Evolutionary conservation across 768 basidiomycete species (phyloP), one percentile per base, ranked within the genome.

Genomic region (Trametes villosa): DNA sequence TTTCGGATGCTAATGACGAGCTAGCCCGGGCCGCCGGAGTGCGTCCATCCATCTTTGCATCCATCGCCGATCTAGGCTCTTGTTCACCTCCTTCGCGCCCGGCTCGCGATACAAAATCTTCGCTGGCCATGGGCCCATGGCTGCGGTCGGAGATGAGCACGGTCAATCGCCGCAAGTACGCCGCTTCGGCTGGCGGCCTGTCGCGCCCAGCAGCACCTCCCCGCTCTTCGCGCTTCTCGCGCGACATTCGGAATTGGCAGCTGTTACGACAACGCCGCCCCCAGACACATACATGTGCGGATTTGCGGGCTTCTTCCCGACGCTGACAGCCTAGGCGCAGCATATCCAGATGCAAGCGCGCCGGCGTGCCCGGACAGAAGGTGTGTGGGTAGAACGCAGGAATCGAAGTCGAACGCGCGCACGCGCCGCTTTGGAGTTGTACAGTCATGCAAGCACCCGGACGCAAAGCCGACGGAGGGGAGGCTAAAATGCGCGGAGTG

Each of bases 211-310:
- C n/a, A 26, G 22, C 12, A 26, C 44, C 41, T 26, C 13, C 38
- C 24, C 24, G 27, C 36, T 52, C 24, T 26, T 22, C 38, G 38
- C 24, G 27, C 36, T 52, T 36, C 36, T 26, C 38, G 34, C 34
- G 34, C 36, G 12, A 26, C 38, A 38, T 41, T 6, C 9, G 12
- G n/a, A n/a, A n/a, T n/a, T n/a, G n/a, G n/a, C n/a, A n/a, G n/a
- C n/a, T 17, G n/a, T 57, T 57, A 57, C 56, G 56, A 50, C 47
- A 57, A 20, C 38, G 38, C 40, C 47, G 56, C 56, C 56, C 56
- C 56, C 44, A 9, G 22, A 50, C 20, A 13, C 26, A 22, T 36
- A 31, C 31, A 18, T 50, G 12, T 34, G 20, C 5, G 26, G 36
- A n/a, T n/a, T n/a, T n/a, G n/a, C n/a, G n/a, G n/a, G n/a, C n/a